Percentiles rank a stretch among this genome's conserved stretches.
Evolutionary conservation across 2,329 filamentous ascomycete species (phyloP).

Genomic region (Colletotrichum echinochloae): DNA sequence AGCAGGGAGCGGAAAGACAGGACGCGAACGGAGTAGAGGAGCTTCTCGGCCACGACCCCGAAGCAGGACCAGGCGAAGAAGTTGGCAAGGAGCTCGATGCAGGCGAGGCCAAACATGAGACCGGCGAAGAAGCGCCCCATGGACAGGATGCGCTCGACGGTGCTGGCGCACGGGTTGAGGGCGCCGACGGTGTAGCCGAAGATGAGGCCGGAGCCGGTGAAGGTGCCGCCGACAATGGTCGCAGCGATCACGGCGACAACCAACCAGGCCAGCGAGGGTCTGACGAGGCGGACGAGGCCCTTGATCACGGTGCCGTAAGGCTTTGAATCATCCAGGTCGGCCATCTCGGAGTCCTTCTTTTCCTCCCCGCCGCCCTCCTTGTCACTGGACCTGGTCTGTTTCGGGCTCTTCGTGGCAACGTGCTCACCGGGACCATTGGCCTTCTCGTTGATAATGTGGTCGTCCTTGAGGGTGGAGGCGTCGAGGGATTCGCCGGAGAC

Average conservation of each 20-base stretch:
- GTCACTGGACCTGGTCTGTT: conserved; percentile 16
- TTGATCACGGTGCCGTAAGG: conserved; percentile 42
- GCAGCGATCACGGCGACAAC: conserved; percentile 62
- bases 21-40: conserved; percentile 67
- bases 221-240: conserved; percentile 66
- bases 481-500: conserved; percentile 41
- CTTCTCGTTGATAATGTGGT: conserved; percentile 31
- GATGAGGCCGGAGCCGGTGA: conserved; percentile 67
- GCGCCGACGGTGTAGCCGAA: conserved; percentile 71
- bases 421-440: conserved; percentile 18
- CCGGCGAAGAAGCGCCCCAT: conserved; percentile 66
- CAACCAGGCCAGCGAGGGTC: conserved; percentile 54
- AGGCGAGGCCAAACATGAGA: conserved; percentile 71
- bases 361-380: conserved; percentile 9
- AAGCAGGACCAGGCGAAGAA: conserved; percentile 67
- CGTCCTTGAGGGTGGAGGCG: conserved; percentile 36
- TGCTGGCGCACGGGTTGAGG: conserved; percentile 64
- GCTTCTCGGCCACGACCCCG: conserved; percentile 66
- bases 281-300: conserved; percentile 41
- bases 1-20: conserved; percentile 68
- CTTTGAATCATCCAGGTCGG: conserved; percentile 35
- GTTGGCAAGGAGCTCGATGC: conserved; percentile 70
- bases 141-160: conserved; percentile 59
- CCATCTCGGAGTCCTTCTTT: conserved; percentile 20
- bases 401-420: conserved; percentile 1